Evolutionary conservation across 2,329 filamentous ascomycete species (phyloP).

Genomic region (Alternaria ventricosa): DNA sequence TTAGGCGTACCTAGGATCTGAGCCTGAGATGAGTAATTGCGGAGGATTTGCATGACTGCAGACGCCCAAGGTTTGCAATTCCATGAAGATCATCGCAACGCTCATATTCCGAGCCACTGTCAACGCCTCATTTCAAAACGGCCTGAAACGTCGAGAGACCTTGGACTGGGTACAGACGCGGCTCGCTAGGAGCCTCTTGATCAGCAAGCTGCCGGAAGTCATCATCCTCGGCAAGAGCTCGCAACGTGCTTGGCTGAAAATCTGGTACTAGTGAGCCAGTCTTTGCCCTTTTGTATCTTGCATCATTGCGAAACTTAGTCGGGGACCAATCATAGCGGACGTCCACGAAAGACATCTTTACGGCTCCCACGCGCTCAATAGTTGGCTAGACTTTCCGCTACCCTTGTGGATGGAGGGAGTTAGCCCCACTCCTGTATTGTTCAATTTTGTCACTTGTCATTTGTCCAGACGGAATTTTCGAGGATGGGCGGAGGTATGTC

Average conservation of each 20-base stretch:
- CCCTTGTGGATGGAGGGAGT: background rate
- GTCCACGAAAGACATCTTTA: conserved; percentile 2
- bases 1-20: conserved; percentile 2
- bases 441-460: background rate
- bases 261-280: background rate
- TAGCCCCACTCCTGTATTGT: background rate
- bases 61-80: background rate
- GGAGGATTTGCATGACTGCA: conserved; percentile 12
- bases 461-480: background rate
- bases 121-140: background rate
- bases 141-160: background rate
- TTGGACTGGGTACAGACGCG: background rate
- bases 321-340: conserved; percentile 3
- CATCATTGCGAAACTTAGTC: conserved; percentile 6
- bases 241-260: background rate
- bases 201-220: background rate
- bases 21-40: conserved; percentile 5
- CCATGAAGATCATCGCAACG: background rate
- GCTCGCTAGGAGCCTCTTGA: background rate
- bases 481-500: background rate
- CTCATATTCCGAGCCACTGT: background rate
- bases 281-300: conserved; percentile 3
- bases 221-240: conserved; percentile 1
- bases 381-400: conserved; percentile 1
- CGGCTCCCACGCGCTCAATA: background rate